Percentiles rank a stretch among this genome's conserved stretches.
Conservation (phyloP, 495 filamentous ascomycete genomes). For the Hypomontagnella submonticulosa region DNA sequence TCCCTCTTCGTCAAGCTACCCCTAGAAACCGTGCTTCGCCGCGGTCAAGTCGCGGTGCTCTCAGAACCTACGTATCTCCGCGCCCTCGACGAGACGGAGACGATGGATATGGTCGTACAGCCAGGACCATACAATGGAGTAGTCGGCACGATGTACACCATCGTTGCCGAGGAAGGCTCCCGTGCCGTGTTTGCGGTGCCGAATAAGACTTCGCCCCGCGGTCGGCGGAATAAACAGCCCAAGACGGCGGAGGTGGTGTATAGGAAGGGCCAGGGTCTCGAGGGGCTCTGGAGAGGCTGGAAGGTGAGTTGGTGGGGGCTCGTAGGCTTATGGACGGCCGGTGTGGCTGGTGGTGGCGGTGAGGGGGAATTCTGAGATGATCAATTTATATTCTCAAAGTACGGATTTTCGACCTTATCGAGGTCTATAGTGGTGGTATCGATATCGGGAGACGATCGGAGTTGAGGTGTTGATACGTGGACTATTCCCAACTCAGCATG, state of each 20-base stretch:
- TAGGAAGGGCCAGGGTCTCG: constrained; percentile 79
- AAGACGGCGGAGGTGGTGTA: constrained; percentile 59
- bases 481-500: constrained; percentile 35
- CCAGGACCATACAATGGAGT: constrained; percentile 82
- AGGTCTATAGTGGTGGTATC: neutral
- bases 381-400: too few species aligned
- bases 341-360: constrained; percentile 56
- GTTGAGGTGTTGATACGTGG: constrained; percentile 27
- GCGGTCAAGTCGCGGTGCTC: constrained; percentile 80
- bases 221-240: constrained; percentile 51
- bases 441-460: constrained; percentile 13
- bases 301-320: constrained; percentile 95
- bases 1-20: constrained; percentile 88
- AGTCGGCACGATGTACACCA: constrained; percentile 85
- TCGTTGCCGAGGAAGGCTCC: constrained; percentile 84
- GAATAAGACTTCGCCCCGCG: constrained; percentile 39
- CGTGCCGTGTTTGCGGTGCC: constrained; percentile 51
- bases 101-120: constrained; percentile 77
- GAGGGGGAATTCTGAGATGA: constrained; percentile 59
- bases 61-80: constrained; percentile 53
- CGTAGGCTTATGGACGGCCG: constrained; percentile 79
- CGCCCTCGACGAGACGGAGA: constrained; percentile 54
- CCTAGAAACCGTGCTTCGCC: constrained; percentile 88
- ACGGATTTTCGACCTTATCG: too few species aligned
- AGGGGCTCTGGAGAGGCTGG: constrained; percentile 93